Evolutionary conservation across 2,329 filamentous ascomycete species (phyloP), one percentile per base, ranked within the genome.

Genomic region (Anthostomella pinea): DNA sequence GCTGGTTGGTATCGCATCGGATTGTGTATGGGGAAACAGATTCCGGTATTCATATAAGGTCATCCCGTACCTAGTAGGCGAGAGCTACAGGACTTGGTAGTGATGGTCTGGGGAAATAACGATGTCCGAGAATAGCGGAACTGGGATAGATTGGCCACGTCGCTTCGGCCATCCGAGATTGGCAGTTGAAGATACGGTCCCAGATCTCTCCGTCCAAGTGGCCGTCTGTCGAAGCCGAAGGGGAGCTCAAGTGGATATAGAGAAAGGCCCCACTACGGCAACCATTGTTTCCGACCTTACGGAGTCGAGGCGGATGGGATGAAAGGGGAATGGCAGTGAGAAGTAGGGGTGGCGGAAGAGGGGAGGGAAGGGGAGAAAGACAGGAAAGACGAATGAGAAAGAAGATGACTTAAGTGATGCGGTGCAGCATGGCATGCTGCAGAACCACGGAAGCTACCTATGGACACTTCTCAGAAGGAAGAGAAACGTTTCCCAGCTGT

Each of bases 281-380:
- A 47, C 21, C 18, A 33, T 43, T 16, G 23, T 32, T 43, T 49
- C 45, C 45, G 42, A 29, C 39, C 30, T 37, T 29, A 40, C 33
- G 30, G 30, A 21, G 18, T 31, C 7, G 20, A 31, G 27, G n/a
- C n/a, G n/a, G n/a, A n/a, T n/a, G n/a, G n/a, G n/a, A n/a, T n/a
- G 23, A 38, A 43, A 21, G 21, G 33, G 30, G 29, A 37, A 31
- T 39, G 31, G 14, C 16, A 29, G 21, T 28, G 14, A 16, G 9
- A 36, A 35, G 31, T 30, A 38, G 34, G 16, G 29, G 26, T 36
- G 31, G 23, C 17, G 26, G 18, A 44, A 36, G 29, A 18, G 22
- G 26, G 28, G 22, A 35, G 32, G 33, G 27, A 29, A 22, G 43
- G 22, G 27, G 18, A 30, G 23, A 24, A 30, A 38, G 37, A 42